Evolutionary conservation across 805 yeast species (phyloP), one percentile per base, ranked within the genome.

Genomic region (Danielia oregonensis): DNA sequence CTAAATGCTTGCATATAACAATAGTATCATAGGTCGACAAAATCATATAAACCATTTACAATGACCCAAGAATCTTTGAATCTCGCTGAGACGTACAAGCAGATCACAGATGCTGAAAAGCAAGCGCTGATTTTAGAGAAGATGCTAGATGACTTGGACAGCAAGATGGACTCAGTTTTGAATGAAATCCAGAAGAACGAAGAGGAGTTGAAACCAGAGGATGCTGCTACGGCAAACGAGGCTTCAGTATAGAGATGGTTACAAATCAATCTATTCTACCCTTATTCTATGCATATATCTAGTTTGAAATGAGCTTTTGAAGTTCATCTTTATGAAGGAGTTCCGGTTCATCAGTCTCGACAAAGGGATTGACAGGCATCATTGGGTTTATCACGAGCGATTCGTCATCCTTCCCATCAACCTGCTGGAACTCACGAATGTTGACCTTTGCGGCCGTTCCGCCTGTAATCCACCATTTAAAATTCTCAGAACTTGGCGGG

Each of bases 381-480:
- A 64, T 58, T 0, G 95, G 95, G 51, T 93, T 93, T 28, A 89
- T 65, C 18, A 78, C 63, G 22, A 41, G 29, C 14, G 29, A 33
- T 11, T 50, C 54, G 4, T 48, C 48, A 24, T 43, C 48, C 5
- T 16, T 14, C 6, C 27, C 17, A 18, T 30, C 36, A 12, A 37
- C 39, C 14, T 61, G 64, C 4, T 64, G 59, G 22, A 79, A 50
- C 26, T 72, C 72, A 4, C 64, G 59, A 7, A 84, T 67, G 6
- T 55, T 54, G 2, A 91, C 82, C 51, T 82, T 86, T 2, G 89
- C 88, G 9, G 80, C 74, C 39, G 72, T 70, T 0, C 93, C 91
- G 8, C 80, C 81, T 10, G 82, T 81, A 12, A 86, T 68, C 98
- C 98, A 93, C 98, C 98, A 93, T 57, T 86, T 86, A 15, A 72